A percentile compares a stretch with the other conserved stretches of the same genome.
Evolutionary conservation across 106 monocot species (phyloP).

Genomic region (Dactylorhiza incarnata): DNA sequence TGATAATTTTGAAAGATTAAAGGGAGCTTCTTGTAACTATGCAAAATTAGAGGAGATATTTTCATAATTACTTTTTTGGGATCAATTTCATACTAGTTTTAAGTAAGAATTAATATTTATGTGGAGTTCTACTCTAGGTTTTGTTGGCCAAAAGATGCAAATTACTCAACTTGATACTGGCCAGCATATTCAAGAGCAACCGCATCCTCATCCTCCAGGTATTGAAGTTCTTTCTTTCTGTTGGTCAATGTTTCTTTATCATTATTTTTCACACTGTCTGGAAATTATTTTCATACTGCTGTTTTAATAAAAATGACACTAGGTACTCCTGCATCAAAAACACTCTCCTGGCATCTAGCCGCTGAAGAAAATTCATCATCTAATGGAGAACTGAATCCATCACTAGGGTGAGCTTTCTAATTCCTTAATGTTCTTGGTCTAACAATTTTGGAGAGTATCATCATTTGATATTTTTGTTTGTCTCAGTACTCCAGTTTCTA

Average conservation of each 20-base stretch:
- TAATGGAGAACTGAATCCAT: slow-evolving; percentile 25
- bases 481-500: slow-evolving; percentile 36
- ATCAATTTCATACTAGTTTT: not conserved
- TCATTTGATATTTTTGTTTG: not conserved
- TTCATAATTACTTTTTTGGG: no score
- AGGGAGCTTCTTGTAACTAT: no score
- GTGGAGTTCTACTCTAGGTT: slow-evolving; percentile 27
- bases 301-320: slow-evolving; percentile 2
- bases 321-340: slow-evolving; percentile 50
- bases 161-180: slow-evolving; percentile 17
- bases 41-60: no score
- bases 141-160: slow-evolving; percentile 20
- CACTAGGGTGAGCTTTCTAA: slow-evolving; percentile 17
- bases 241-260: not conserved
- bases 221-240: not conserved
- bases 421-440: not conserved
- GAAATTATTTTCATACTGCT: not conserved
- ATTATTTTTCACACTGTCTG: not conserved
- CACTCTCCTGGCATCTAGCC: slow-evolving; percentile 78
- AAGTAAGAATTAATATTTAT: not conserved
- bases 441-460: not conserved
- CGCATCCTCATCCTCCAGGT: slow-evolving; percentile 56
- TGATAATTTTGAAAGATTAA: no score
- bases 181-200: slow-evolving; percentile 24
- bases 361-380: slow-evolving; percentile 41